Evolutionary conservation across 2,329 filamentous ascomycete genomes (phyloP), one percentile per base, ranked within the genome.

Genomic region (Talaromyces sp.): DNA sequence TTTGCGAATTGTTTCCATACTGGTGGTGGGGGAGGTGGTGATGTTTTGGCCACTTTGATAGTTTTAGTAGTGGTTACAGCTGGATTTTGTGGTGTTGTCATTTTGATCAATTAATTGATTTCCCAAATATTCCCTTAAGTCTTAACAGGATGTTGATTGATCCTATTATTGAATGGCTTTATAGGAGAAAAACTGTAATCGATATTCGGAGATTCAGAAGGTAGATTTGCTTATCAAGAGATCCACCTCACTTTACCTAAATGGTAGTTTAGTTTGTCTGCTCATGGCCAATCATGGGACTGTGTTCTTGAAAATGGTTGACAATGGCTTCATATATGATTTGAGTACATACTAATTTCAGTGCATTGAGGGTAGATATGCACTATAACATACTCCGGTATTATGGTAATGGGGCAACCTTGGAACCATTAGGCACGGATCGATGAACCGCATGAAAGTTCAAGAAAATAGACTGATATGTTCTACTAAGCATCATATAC

Each of bases 1-100:
- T 72, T 73, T 61, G 70, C 69, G 31, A 78, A 70, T 65, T 77
- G 72, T 50, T 69, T 65, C 50, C 63, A 67, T 15, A 43, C n/a
- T n/a, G 63, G 62, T 4, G 60, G 61, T 6, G 49, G 41, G 15
- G 47, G 31, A 9, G 49, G 52, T 33, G 39, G 49, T 47, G 60
- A 33, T 15, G 27, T 35, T 45, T 52, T 52, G 17, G 49, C 9
- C 49, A 52, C 15, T 52, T 33, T 52, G 39, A 17, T 41, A 41
- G 15, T 31, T 31, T 31, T 41, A 15, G 27, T 31, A 2, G 49
- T 33, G 47, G 22, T 22, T 5, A 31, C 37, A 17, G 50, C 15
- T 35, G 17, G 3, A 25, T 56, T 56, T 22, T 39, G 52, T 56
- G 33, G n/a, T 56, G 52, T 37, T 56, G 33, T 11, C 52, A 56